phyloP scores from a whole-genome alignment of 768 basidiomycete species.

The Mycena alexandri region DNA sequence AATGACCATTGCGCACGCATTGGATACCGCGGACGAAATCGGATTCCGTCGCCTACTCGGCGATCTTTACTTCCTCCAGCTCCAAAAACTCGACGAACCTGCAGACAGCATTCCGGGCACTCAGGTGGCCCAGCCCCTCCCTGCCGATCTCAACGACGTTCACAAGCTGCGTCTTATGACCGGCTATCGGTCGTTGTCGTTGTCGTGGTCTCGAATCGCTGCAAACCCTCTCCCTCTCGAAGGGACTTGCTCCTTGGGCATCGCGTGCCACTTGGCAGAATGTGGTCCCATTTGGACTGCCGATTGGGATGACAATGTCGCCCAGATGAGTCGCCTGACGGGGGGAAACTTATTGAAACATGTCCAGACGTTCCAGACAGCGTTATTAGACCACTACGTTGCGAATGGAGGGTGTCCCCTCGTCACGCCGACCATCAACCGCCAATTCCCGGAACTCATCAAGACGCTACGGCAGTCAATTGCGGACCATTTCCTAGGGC shows the following conservation, averaged over 20 bases:
- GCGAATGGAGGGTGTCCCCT: background rate
- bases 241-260: background rate
- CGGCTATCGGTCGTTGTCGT: slow-evolving; percentile 13
- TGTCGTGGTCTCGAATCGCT: slow-evolving; percentile 19
- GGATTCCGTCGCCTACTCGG: slow-evolving; percentile 2
- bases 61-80: slow-evolving; percentile 19
- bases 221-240: background rate
- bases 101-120: background rate
- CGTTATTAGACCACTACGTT: background rate
- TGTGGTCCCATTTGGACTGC: background rate
- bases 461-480: background rate
- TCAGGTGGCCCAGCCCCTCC: background rate
- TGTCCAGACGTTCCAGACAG: background rate
- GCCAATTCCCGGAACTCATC: background rate
- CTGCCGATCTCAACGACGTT: background rate
- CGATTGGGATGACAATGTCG: background rate
- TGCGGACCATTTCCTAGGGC: slow-evolving; percentile 14
- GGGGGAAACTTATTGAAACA: background rate
- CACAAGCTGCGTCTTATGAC: slow-evolving; percentile 19
- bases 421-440: background rate
- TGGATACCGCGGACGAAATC: background rate
- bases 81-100: background rate
- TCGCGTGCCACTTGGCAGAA: background rate
- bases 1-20: background rate
- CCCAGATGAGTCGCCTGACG: background rate